Evolutionary conservation across 2,329 filamentous ascomycete species (phyloP), one percentile per base, ranked within the genome.

Genomic region (Fusarium sp.): DNA sequence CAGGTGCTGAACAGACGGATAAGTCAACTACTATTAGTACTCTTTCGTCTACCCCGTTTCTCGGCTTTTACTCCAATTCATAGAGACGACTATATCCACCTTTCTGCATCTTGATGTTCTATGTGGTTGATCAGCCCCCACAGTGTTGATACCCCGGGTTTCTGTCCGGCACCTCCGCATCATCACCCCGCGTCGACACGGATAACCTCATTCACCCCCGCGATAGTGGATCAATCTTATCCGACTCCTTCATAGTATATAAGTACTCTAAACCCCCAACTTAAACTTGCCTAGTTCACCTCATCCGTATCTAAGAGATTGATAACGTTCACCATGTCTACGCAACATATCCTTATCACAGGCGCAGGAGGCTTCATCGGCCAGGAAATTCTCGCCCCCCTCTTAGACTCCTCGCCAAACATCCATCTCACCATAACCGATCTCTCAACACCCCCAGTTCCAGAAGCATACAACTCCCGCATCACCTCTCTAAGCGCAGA

Each of bases 321-420:
- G 3, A 30, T n/a, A 34, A n/a, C 8, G 14, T 54, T 12, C 38
- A 70, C 27, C 59, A 75, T 75, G 73, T 29, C 60, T 24, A 38
- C 46, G 12, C 60, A 69, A 4, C 71, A 75, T 29, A 83, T 91
- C 43, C 85, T 91, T 75, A 89, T 91, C 73, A 91, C 89, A 12
- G 89, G 89, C 8, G 89, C 85, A 10, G 86, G 86, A 46, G 89
- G 89, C 63, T 91, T 91, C 76, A 86, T 91, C 61, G 89, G 89
- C 74, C 89, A 90, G 76, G 83, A 87, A 46, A 83, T 91, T 25
- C 84, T 88, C 5, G 82, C 83, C 53, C 84, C 87, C 38, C 83
- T 91, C 5, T 80, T 91, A 32, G 80, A 84, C 20, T 76, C 77
- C 1, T 74, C 76, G 1, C 61, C 72, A 25, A 66, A 75, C 2